These are phyloP conservation scores for Teratosphaeria nubilosa DNA, from an alignment of 2,329 filamentous ascomycete genomes.

Conservation along the genomic window DNA sequence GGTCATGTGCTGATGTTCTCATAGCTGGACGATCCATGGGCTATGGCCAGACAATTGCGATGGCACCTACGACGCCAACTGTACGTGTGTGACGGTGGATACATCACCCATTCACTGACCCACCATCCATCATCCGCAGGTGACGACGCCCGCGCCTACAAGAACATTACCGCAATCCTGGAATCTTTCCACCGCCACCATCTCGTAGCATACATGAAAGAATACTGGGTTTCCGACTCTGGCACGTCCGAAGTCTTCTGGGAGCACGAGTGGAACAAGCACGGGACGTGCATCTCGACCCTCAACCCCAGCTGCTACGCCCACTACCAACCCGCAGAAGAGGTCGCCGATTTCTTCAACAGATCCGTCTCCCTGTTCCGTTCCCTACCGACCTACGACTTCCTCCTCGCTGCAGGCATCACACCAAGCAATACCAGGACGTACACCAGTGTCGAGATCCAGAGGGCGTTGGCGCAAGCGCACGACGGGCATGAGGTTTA, in stretches of 20 bases:
- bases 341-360: conserved; percentile 61
- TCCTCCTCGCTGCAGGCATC: conserved; percentile 52
- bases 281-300: conserved; percentile 64
- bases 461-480: conserved; percentile 44
- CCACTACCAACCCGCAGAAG: conserved; percentile 46
- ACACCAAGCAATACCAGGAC: conserved; percentile 44
- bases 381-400: conserved; percentile 53
- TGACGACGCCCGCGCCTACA: conserved; percentile 44
- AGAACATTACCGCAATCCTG: conserved; percentile 56
- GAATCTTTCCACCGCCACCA: conserved; percentile 43
- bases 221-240: conserved; percentile 58
- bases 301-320: conserved; percentile 55
- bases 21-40: conserved; percentile 62
- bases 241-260: conserved; percentile 56
- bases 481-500: conserved; percentile 48
- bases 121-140: too few species aligned
- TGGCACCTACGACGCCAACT: conserved; percentile 50
- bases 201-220: conserved; percentile 56
- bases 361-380: conserved; percentile 57
- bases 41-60: conserved; percentile 52
- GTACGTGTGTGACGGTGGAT: too few species aligned
- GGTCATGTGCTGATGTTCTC: not conserved
- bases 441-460: conserved; percentile 41
- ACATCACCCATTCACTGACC: too few species aligned
- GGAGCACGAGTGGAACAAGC: conserved; percentile 61